These are phyloP conservation scores for Pythium rishiriense DNA, from an alignment of 352 stramenopile species.

Conservation along the genomic window DNA sequence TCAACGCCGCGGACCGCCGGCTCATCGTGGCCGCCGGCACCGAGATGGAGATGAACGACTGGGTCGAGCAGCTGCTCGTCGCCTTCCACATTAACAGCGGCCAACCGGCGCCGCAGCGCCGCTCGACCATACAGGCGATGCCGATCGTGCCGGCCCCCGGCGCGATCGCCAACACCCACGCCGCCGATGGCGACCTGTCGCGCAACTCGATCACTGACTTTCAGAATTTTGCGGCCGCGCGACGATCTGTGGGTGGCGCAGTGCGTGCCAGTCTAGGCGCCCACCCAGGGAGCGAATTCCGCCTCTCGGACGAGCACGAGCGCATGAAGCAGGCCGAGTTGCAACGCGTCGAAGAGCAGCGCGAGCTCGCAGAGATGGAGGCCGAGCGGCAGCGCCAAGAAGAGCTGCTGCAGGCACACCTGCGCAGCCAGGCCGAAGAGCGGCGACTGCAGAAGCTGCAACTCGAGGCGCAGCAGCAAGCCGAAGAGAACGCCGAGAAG, in stretches of 20 bases:
- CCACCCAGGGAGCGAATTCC: slow-evolving; percentile 30
- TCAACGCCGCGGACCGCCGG: slow-evolving; percentile 37
- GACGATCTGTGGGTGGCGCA: slow-evolving; percentile 31
- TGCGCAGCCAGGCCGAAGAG: slow-evolving; percentile 24
- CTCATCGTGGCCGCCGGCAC: slow-evolving; percentile 38
- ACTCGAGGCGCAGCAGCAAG: slow-evolving; percentile 5
- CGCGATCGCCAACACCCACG: slow-evolving; percentile 6
- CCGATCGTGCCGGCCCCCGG: not conserved
- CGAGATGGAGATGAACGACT: slow-evolving; percentile 52
- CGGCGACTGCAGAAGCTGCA: slow-evolving; percentile 15
- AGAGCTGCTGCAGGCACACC: slow-evolving; percentile 23
- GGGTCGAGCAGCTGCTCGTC: slow-evolving; percentile 38
- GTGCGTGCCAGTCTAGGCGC: slow-evolving; percentile 45
- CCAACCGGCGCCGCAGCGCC: slow-evolving; percentile 22
- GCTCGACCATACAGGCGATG: slow-evolving; percentile 7
- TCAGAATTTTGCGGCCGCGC: slow-evolving; percentile 73
- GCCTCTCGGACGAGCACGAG: slow-evolving; percentile 35
- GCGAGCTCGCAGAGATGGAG: slow-evolving; percentile 18
- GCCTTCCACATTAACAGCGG: slow-evolving; percentile 36
- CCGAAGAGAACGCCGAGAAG: not conserved
- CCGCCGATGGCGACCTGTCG: slow-evolving; percentile 1
- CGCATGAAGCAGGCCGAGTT: slow-evolving; percentile 16
- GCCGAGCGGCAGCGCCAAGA: slow-evolving; percentile 25
- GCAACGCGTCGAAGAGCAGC: slow-evolving; percentile 14
- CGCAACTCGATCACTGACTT: slow-evolving; percentile 63